phyloP scores from a whole-genome alignment of 108 stramenopile species.

The Craspedostauros australis region DNA sequence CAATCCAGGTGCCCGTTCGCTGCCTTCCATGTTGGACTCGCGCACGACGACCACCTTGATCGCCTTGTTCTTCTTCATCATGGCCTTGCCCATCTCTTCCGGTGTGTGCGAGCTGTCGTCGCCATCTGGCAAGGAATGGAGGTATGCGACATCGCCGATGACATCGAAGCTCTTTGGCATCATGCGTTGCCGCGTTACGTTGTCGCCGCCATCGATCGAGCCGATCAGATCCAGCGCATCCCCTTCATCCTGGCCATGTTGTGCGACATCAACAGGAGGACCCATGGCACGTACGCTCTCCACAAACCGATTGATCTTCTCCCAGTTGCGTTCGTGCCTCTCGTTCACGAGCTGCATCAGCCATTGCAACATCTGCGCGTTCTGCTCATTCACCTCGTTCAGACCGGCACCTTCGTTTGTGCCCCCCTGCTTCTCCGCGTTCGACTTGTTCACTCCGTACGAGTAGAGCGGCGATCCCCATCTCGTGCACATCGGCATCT shows the following conservation, averaged over 20 bases:
- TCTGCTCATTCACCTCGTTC: too few species aligned
- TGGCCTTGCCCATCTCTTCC: conserved; percentile 50
- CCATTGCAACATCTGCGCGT: conserved; percentile 37
- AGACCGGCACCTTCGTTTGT: too few species aligned
- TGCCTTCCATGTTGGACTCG: conserved; percentile 35
- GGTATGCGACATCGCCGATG: conserved; percentile 78
- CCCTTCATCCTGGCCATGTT: conserved; percentile 17
- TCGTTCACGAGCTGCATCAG: conserved; percentile 74
- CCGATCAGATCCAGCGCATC: conserved; percentile 7
- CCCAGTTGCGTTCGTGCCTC: conserved; percentile 80
- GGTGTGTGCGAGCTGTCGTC: too few species aligned
- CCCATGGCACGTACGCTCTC: conserved; percentile 38
- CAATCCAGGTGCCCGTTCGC: conserved; percentile 62
- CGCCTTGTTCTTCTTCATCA: conserved; percentile 70
- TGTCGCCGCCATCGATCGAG: not conserved
- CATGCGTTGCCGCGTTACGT: not conserved
- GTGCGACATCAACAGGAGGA: conserved; percentile 10
- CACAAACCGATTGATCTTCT: conserved; percentile 76
- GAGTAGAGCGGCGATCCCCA: conserved; percentile 7
- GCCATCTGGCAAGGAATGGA: conserved; percentile 48
- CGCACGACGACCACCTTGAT: conserved; percentile 61
- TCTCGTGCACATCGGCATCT: conserved; percentile 67
- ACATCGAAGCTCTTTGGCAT: conserved; percentile 56
- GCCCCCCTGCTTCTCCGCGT: too few species aligned
- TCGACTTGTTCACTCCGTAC: too few species aligned